A percentile compares a stretch with the other conserved stretches of the same genome.
phyloP scores from a whole-genome alignment of 805 yeast genomes.

The Cyberlindnera saturnus region DNA sequence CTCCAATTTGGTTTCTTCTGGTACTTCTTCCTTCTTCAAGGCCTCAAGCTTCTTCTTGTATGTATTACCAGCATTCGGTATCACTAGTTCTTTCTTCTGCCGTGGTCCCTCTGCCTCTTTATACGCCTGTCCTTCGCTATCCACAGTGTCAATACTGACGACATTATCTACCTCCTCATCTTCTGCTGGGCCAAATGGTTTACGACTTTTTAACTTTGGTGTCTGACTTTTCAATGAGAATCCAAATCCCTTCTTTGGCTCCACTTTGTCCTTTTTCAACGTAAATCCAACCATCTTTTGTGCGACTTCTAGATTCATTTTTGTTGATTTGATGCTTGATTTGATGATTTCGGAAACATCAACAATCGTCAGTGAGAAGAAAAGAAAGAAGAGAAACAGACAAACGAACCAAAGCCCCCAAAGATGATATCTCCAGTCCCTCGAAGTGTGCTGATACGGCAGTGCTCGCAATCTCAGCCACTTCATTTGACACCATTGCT shows the following conservation, averaged over 20 bases:
- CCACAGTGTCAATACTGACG: conserved; percentile 19
- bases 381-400: no score
- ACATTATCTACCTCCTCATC: conserved; percentile 16
- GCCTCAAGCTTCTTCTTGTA: conserved; percentile 13
- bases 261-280: conserved; percentile 25
- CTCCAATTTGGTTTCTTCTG: conserved; percentile 8
- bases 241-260: conserved; percentile 18
- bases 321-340: no score
- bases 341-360: no score
- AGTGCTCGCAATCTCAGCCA: no score
- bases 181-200: conserved; percentile 14
- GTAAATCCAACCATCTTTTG: conserved; percentile 32
- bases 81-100: conserved; percentile 13
- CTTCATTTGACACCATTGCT: no score
- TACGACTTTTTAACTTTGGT: conserved; percentile 1
- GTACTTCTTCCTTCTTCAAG: conserved; percentile 1
- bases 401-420: no score
- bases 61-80: conserved; percentile 15
- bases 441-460: no score
- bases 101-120: conserved; percentile 7
- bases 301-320: no score
- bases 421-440: no score
- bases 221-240: conserved; percentile 26
- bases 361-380: no score
- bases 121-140: conserved; percentile 18